A percentile compares a stretch with the other conserved stretches of the same genome.
Conservation (phyloP, 805 yeast genomes). For the Naumovozyma baii region DNA sequence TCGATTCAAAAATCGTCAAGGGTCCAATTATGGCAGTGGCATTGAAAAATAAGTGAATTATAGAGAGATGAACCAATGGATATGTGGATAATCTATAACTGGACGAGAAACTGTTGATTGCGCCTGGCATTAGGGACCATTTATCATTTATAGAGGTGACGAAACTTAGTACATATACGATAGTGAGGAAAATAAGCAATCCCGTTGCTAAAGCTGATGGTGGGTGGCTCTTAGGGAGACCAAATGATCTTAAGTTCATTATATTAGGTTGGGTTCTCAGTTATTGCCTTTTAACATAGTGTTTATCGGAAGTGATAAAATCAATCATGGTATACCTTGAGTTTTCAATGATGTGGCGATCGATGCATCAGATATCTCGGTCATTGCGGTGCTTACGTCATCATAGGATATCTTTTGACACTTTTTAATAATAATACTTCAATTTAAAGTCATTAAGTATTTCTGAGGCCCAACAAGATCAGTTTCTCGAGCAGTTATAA, state of each 20-base stretch:
- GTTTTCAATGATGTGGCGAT: too few relatives aligned
- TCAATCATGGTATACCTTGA: too few relatives aligned
- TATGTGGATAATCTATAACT: slow-evolving; percentile 41
- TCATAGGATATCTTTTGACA: too few relatives aligned
- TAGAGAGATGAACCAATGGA: slow-evolving; percentile 56
- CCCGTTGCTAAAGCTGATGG: slow-evolving; percentile 62
- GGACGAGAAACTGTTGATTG: neutral
- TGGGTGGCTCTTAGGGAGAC: slow-evolving; percentile 11
- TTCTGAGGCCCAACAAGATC: neutral
- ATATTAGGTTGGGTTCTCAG: neutral
- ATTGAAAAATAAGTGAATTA: slow-evolving; percentile 55
- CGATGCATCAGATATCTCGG: too few relatives aligned
- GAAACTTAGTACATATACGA: slow-evolving; percentile 35
- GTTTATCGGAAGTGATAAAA: neutral
- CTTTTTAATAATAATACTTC: too few relatives aligned
- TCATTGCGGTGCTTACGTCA: too few relatives aligned
- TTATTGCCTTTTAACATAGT: neutral
- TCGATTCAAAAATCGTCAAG: slow-evolving; percentile 54
- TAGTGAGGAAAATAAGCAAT: slow-evolving; percentile 42
- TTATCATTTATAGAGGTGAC: slow-evolving; percentile 2
- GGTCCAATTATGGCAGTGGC: slow-evolving; percentile 47
- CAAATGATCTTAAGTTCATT: neutral
- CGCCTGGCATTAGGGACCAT: neutral
- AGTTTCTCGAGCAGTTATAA: neutral
- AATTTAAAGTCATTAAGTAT: too few relatives aligned